Percentiles rank a stretch among this genome's conserved stretches.
Conservation (phyloP, 2,329 filamentous ascomycete genomes). For the Byssoonygena ceratinophila region DNA sequence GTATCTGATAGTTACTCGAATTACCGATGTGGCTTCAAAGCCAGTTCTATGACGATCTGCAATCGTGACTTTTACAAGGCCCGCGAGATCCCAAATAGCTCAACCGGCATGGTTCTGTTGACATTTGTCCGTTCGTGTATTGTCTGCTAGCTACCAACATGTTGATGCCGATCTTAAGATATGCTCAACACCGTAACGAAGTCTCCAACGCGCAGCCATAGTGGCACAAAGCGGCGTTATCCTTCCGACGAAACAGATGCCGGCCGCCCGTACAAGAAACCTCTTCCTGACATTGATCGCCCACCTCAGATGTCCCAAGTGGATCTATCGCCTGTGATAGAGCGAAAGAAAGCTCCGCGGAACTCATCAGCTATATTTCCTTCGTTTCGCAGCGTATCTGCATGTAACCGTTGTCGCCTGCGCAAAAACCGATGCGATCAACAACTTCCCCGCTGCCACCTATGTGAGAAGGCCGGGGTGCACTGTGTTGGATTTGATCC, state of each 20-base stretch:
- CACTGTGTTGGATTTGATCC: constrained; percentile 93
- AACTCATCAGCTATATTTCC: constrained; percentile 28
- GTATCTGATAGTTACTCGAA: not conserved
- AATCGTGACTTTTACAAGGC: not conserved
- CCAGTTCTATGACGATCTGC: not conserved
- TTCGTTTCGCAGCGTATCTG: constrained; percentile 74
- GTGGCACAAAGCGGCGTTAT: constrained; percentile 8
- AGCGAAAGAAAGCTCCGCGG: constrained; percentile 17
- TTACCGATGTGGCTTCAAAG: not conserved
- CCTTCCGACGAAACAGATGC: constrained; percentile 6
- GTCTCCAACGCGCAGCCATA: constrained; percentile 5
- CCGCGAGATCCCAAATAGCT: not conserved
- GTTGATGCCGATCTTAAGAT: constrained; percentile 3
- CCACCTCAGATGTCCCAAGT: constrained; percentile 2
- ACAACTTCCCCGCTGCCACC: constrained; percentile 76
- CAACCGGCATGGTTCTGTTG: not conserved
- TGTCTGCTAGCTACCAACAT: not conserved
- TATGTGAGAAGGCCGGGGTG: constrained; percentile 84
- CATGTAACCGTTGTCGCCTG: constrained; percentile 83
- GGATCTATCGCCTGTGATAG: constrained; percentile 9
- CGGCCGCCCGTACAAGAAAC: constrained; percentile 2
- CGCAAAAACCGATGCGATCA: constrained; percentile 95
- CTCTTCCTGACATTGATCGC: constrained; percentile 2
- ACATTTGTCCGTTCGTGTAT: not conserved
- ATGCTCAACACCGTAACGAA: constrained; percentile 1